These are phyloP conservation scores for Ilyonectria destructans DNA, from an alignment of 2,329 filamentous ascomycete genomes.

Conservation along the genomic window DNA sequence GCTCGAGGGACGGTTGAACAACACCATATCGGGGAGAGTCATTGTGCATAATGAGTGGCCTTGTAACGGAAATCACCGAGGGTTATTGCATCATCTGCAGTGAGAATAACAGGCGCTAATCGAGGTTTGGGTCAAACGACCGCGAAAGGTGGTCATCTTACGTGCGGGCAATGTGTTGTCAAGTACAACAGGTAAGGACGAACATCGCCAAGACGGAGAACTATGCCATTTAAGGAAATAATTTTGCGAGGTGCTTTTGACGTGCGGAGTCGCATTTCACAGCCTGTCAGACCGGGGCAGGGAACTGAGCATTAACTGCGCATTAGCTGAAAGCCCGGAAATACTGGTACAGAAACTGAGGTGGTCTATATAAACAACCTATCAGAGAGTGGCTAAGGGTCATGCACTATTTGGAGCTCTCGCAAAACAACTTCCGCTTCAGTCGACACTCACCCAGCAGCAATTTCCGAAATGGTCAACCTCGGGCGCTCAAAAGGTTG, in stretches of 20 bases:
- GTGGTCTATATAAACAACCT: background rate
- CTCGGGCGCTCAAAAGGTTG: slow-evolving; percentile 34
- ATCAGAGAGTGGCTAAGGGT: background rate
- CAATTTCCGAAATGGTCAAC: slow-evolving; percentile 27
- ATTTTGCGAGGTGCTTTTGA: slow-evolving; percentile 4
- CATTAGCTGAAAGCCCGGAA: background rate
- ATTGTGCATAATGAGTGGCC: too few species aligned
- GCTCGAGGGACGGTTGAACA: too few species aligned
- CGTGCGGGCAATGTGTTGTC: too few species aligned
- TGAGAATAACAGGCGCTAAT: too few species aligned
- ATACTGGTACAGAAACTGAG: background rate
- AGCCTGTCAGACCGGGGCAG: too few species aligned
- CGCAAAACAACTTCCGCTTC: slow-evolving; percentile 19
- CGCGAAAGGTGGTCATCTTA: too few species aligned
- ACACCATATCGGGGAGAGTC: too few species aligned
- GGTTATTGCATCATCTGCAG: too few species aligned
- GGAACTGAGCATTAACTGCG: too few species aligned
- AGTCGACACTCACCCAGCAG: background rate
- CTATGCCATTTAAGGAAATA: slow-evolving; percentile 1
- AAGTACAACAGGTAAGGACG: background rate
- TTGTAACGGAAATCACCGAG: too few species aligned
- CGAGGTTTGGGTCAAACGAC: too few species aligned
- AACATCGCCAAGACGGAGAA: background rate
- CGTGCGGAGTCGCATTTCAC: too few species aligned
- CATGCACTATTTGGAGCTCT: background rate